These are phyloP conservation scores for Cunninghamia lanceolata DNA, from an alignment of 75 land plant genomes.

Conservation along the genomic window DNA sequence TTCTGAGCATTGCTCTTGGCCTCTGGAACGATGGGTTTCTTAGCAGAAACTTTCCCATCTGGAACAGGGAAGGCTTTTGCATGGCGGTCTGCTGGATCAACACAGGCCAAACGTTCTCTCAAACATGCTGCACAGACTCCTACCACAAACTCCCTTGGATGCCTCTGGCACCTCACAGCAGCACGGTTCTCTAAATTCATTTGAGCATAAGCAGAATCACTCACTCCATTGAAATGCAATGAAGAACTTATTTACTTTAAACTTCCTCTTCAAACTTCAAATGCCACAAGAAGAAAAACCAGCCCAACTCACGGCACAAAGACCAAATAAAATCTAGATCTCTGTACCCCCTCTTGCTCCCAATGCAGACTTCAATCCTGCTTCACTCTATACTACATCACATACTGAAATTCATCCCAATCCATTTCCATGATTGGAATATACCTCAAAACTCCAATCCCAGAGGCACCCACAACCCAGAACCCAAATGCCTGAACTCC, in stretches of 20 bases:
- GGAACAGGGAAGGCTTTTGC: constrained; percentile 21
- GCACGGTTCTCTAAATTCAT: constrained; percentile 11
- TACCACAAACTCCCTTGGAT: constrained; percentile 49
- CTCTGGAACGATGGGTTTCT: constrained; percentile 14
- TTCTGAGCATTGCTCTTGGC: constrained; percentile 1
- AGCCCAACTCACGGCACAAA: not conserved
- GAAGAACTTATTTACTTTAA: not conserved
- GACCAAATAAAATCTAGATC: not conserved
- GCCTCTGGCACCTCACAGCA: constrained; percentile 37
- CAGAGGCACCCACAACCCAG: not conserved
- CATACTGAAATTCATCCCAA: not conserved
- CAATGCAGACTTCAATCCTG: constrained; percentile 4
- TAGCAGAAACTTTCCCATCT: constrained; percentile 14
- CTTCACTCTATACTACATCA: not conserved
- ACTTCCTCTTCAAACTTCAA: not conserved
- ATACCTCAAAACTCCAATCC: not conserved
- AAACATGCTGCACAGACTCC: constrained; percentile 68
- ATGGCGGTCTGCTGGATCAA: constrained; percentile 26
- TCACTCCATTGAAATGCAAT: constrained; percentile 3
- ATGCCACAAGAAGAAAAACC: not conserved
- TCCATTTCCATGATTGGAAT: not conserved
- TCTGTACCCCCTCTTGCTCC: not conserved
- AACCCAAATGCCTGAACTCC: not conserved
- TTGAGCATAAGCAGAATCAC: not conserved
- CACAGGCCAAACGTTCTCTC: constrained; percentile 49